These are phyloP conservation scores for Globisporangium splendens DNA, from an alignment of 352 stramenopile species.

Conservation along the genomic window DNA sequence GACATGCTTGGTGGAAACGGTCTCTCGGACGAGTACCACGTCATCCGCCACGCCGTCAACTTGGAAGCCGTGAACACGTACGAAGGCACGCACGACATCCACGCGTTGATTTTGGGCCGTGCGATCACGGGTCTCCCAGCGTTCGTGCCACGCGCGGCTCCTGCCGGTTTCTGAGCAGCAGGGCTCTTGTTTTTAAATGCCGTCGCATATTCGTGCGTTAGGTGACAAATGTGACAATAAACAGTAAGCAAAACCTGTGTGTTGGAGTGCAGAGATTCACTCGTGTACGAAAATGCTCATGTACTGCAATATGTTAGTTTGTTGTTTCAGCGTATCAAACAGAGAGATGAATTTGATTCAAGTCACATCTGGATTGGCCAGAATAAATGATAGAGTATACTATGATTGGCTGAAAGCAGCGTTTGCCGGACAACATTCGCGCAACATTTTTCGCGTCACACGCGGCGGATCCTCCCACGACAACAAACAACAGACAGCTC, in stretches of 20 bases:
- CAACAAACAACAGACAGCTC: conserved; percentile 7
- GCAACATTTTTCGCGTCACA: conserved; percentile 8
- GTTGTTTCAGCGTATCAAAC: too few species aligned
- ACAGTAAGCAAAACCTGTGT: too few species aligned
- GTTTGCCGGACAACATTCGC: neutral
- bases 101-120: conserved; percentile 97
- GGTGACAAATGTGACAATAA: too few species aligned
- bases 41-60: conserved; percentile 98
- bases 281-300: too few species aligned
- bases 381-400: neutral
- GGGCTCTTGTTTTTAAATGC: too few species aligned
- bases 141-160: conserved; percentile 89
- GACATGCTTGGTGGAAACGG: conserved; percentile 99
- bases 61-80: conserved; percentile 99
- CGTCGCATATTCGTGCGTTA: too few species aligned
- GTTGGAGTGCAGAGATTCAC: too few species aligned
- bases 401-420: neutral
- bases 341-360: too few species aligned
- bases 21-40: conserved; percentile 98
- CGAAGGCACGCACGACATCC: conserved; percentile 98
- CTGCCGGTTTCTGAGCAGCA: conserved; percentile 7
- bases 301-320: too few species aligned
- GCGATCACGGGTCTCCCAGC: conserved; percentile 95
- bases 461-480: conserved; percentile 7
- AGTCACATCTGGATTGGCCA: neutral